phyloP scores from a whole-genome alignment of 306 rosid species.

The Vachellia pachyceras region DNA sequence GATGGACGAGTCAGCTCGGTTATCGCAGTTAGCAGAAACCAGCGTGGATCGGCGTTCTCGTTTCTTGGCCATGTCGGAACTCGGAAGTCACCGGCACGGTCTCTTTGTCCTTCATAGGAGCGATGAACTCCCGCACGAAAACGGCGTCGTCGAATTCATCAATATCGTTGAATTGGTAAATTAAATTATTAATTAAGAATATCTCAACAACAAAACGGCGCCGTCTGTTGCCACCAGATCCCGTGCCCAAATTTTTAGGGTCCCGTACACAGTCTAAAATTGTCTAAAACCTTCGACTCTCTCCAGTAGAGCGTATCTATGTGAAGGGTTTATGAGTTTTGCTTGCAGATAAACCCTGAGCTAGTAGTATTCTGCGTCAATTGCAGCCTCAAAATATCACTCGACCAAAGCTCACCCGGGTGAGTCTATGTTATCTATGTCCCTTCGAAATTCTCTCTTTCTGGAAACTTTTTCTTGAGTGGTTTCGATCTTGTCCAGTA shows the following conservation, averaged over 20 bases:
- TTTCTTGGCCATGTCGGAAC: constrained; percentile 72
- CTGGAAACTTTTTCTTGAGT: background rate
- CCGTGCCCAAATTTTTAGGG: background rate
- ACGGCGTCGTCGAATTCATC: background rate
- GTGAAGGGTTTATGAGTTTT: constrained; percentile 10
- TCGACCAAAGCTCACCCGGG: background rate
- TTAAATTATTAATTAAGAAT: too few species aligned
- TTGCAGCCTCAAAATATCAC: background rate
- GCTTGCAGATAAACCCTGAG: constrained; percentile 29
- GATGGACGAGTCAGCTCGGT: constrained; percentile 47
- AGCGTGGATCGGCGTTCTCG: constrained; percentile 61
- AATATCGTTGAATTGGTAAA: too few species aligned
- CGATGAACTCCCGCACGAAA: background rate
- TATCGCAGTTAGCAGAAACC: constrained; percentile 45
- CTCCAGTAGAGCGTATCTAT: background rate
- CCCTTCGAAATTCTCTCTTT: background rate
- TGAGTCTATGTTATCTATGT: constrained; percentile 11
- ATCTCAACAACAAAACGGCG: background rate
- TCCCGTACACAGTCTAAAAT: background rate
- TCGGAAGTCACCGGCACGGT: background rate
- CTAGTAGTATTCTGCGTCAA: too few species aligned
- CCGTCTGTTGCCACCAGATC: too few species aligned
- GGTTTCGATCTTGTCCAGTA: background rate
- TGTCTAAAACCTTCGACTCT: background rate
- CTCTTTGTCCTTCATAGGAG: too few species aligned